Base-by-base conservation (phyloP, 1,284 basidiomycete genomes). In the Sporisorium graminicola region DNA sequence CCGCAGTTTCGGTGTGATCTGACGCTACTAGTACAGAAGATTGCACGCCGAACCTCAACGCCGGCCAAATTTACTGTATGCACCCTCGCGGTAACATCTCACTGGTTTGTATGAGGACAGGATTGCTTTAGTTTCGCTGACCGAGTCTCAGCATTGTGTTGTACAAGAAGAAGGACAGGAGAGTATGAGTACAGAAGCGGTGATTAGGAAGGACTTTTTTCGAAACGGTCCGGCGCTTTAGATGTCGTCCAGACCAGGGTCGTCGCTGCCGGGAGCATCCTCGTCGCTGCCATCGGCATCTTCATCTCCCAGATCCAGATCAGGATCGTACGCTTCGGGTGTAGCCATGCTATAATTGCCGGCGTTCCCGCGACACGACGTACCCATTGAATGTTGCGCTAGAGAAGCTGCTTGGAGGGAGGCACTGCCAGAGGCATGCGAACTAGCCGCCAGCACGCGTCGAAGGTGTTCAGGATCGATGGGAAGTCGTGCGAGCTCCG, bases 201-300 rank as follows among this genome's bases (percentile, higher is more conserved):
- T 29, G 26, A n/a, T 49, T n/a, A n/a, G 47, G 27, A 18, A 31
- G n/a, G 29, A 31, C 27, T 20, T 50, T 29, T 50, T 20, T 29
- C 29, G 5, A 20, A 20, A 43, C 8, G 40, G n/a, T 20, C n/a
- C 40, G 20, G 40, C 3, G 40, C n/a, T 43, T 65, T 56, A 72
- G 26, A 72, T 62, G 14, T 66, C 52, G 6, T 63, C 66, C 27
- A 74, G 63, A 22, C 53, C 72, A 37, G 66, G 67, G 47, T 76
- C 74, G 29, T 76, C 74, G n/a, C 60, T 69, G 8, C 75, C 75
- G 4, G 72, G 75, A 18, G 70, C 69, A 58, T 77, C 75, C 50
- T 77, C 75, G 51, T 75, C 73, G 51, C 68, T 71, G 7, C 72
- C 73, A 22, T 76, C 74, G 6, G 74, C 74, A 22, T 76, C 71